These are phyloP conservation scores for Huntiella omanensis DNA, from an alignment of 2,329 filamentous ascomycete genomes.

Conservation along the genomic window DNA sequence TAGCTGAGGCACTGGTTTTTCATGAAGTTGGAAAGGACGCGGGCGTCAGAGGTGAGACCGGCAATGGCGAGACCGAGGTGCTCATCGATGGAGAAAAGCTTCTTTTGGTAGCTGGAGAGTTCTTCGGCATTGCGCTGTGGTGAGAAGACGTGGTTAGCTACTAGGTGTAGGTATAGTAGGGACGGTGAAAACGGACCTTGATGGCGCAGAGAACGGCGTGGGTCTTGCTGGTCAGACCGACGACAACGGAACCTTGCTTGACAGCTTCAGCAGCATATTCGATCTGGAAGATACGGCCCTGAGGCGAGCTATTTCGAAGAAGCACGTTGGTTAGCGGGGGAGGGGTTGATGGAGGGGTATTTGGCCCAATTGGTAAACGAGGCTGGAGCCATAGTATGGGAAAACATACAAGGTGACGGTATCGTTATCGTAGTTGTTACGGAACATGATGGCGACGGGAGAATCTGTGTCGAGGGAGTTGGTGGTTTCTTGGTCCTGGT, in stretches of 20 bases:
- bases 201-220: conserved; percentile 89
- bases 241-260: conserved; percentile 96
- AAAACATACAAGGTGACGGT: conserved; percentile 85
- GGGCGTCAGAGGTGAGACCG: conserved; percentile 90
- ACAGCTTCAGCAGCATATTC: conserved; percentile 98
- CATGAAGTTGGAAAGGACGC: conserved; percentile 99
- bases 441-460: conserved; percentile 55
- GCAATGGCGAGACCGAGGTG: conserved; percentile 92
- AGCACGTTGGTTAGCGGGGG: neutral
- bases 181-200: conserved; percentile 44
- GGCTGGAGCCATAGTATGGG: neutral
- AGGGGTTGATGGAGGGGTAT: neutral
- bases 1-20: conserved; percentile 96
- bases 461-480: too few species aligned
- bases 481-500: too few species aligned
- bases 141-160: conserved; percentile 2
- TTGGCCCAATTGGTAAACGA: too few species aligned
- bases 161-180: neutral
- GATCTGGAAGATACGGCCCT: conserved; percentile 98
- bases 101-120: conserved; percentile 98
- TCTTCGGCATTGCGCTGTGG: conserved; percentile 90
- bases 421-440: conserved; percentile 99
- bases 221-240: conserved; percentile 94
- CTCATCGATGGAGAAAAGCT: conserved; percentile 90
- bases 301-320: conserved; percentile 54